Base-by-base conservation (phyloP, 2,329 filamentous ascomycete genomes). In the Lachnellula occidentalis region DNA sequence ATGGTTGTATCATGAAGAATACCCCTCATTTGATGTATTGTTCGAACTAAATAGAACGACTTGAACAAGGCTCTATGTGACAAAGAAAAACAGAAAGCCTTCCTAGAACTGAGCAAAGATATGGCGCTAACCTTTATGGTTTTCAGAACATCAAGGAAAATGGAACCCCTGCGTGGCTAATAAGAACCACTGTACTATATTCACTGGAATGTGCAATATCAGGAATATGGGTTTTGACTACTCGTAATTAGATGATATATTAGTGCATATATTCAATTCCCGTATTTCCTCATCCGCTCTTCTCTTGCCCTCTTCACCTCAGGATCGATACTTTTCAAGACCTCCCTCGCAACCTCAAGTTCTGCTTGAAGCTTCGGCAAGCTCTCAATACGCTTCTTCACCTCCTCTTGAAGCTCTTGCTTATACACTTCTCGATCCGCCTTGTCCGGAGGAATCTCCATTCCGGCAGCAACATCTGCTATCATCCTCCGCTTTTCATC, bases 231-330 rank as follows among this genome's bases (percentile, higher is more conserved):
- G 5, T 37, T 4, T 4, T 12, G 4, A 14, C 8, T 24, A 15
- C 5, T n/a, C 17, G 19, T 19, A 17, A 42, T 42, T 42, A 12
- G 17, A 12, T 9, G 8, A 19, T 9, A 42, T 17, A 17, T 19
- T 17, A 19, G 19, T n/a, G 19, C 17, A 42, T 17, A 4, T n/a
- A 42, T 3, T 51, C 41, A 51, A 2, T 34, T 31, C 27, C 50
- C 54, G 24, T 53, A 56, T 39, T 50, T 50, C 14, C 27, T 34
- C 17, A 41, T 42, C 5, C 50, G 47, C 45, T 56, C 50, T 36
- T 53, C 42, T n/a, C 19, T 19, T n/a, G 34, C 39, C 42, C 42
- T 41, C 24, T 14, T 34, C 6, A 56, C 54, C 19, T 8, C 46
- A 8, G 39, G 39, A 42, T 50, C 45, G 19, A 56, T 45, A 11